Conservation (phyloP, 345 rosid genomes). For the Brassica cretica region DNA sequence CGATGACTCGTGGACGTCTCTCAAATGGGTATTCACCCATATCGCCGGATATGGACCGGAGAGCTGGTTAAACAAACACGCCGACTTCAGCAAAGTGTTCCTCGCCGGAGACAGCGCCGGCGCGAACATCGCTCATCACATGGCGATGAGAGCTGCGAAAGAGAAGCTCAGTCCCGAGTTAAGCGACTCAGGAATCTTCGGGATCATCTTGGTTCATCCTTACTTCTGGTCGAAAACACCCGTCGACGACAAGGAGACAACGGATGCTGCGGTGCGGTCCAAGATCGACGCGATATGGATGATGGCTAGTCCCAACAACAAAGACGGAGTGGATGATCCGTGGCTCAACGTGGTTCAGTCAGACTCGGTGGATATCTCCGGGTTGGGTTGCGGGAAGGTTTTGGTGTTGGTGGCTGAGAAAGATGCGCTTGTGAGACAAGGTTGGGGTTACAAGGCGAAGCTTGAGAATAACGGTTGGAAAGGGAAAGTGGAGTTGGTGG, state of each 20-base stretch:
- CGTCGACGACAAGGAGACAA: constrained; percentile 33
- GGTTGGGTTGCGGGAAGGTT: constrained; percentile 43
- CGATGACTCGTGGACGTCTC: constrained; percentile 61
- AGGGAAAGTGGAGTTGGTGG: constrained; percentile 44
- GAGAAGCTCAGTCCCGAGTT: constrained; percentile 33
- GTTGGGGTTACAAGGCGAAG: constrained; percentile 46
- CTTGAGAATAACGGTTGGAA: constrained; percentile 49
- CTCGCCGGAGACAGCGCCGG: constrained; percentile 72
- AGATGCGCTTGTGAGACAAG: constrained; percentile 44
- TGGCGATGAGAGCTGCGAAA: constrained; percentile 44
- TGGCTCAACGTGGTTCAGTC: constrained; percentile 46
- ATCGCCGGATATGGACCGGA: constrained; percentile 50
- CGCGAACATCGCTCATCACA: constrained; percentile 55
- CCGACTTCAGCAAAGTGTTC: constrained; percentile 49
- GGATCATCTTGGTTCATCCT: constrained; percentile 52
- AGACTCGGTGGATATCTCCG: constrained; percentile 43
- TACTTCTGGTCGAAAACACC: constrained; percentile 47
- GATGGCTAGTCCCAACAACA: constrained; percentile 39
- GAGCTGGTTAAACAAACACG: constrained; percentile 50
- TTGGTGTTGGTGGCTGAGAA: constrained; percentile 52
- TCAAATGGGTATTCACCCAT: constrained; percentile 60
- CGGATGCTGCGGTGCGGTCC: constrained; percentile 41
- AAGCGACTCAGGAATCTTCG: constrained; percentile 33
- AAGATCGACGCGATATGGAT: constrained; percentile 38
- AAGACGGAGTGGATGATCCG: constrained; percentile 54